These are phyloP conservation scores for Trichoderma oligosporum DNA, from an alignment of 2,329 filamentous ascomycete species.

Conservation along the genomic window DNA sequence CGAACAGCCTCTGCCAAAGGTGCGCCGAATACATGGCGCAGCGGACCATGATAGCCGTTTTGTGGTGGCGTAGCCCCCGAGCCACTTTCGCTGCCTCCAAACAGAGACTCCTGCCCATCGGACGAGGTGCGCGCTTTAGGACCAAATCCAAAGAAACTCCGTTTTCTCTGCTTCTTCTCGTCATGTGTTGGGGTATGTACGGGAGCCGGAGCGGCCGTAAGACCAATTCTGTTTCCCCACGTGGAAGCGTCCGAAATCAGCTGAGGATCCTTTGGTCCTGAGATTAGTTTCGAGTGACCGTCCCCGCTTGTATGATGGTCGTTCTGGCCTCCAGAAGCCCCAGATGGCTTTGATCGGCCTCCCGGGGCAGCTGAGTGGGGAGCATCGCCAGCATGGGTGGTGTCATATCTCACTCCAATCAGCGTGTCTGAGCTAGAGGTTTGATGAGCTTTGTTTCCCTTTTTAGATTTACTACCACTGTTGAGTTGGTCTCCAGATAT, in stretches of 20 bases:
- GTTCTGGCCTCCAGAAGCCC: conserved; percentile 32
- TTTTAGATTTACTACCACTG: conserved; percentile 30
- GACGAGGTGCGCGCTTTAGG: conserved; percentile 56
- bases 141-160: conserved; percentile 69
- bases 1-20: conserved; percentile 82
- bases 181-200: conserved; percentile 50
- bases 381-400: conserved; percentile 49
- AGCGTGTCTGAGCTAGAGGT: conserved; percentile 45
- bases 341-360: conserved; percentile 36
- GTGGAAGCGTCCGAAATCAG: conserved; percentile 77
- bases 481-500: conserved; percentile 34
- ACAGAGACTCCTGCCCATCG: conserved; percentile 55
- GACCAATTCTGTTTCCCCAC: conserved; percentile 76
- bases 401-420: conserved; percentile 57
- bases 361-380: conserved; percentile 41
- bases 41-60: conserved; percentile 48
- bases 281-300: conserved; percentile 59
- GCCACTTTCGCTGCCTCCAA: conserved; percentile 46
- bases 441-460: conserved; percentile 33
- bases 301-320: conserved; percentile 31
- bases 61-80: conserved; percentile 43
- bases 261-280: conserved; percentile 77
- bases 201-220: conserved; percentile 45
- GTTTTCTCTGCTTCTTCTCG: conserved; percentile 78
- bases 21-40: conserved; percentile 77